Percentiles rank a stretch among this genome's conserved stretches.
Evolutionary conservation across 2,329 filamentous ascomycete genomes (phyloP).

Genomic region (Trematosphaeria pertusa): DNA sequence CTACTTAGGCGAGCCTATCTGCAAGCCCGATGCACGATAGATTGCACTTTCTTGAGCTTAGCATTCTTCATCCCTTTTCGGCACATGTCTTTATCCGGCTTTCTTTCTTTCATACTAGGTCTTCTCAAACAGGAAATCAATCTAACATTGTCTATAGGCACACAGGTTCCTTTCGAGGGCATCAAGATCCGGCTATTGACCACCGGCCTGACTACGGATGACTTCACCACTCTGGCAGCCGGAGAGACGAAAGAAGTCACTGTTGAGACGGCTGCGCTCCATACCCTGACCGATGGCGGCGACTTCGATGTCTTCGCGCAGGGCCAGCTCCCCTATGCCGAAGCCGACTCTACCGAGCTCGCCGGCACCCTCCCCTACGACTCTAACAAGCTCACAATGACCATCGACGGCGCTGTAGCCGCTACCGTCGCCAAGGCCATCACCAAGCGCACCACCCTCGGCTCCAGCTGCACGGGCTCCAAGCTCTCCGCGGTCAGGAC

Average conservation of each 20-base stretch:
- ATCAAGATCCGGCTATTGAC: constrained; percentile 60
- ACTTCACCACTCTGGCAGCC: constrained; percentile 58
- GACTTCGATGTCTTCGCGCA: constrained; percentile 63
- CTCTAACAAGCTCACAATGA: constrained; percentile 65
- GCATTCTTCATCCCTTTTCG: too few species aligned
- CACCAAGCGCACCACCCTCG: constrained; percentile 60
- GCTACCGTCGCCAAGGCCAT: constrained; percentile 55
- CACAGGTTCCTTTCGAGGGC: constrained; percentile 59
- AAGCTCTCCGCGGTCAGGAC: constrained; percentile 54
- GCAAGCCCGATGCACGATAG: too few species aligned
- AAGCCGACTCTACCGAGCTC: constrained; percentile 61
- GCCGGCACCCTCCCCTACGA: constrained; percentile 63
- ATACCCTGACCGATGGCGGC: constrained; percentile 61
- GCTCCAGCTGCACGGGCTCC: constrained; percentile 62
- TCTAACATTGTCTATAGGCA: too few species aligned
- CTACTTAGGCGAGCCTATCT: too few species aligned
- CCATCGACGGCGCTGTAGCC: constrained; percentile 64
- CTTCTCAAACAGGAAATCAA: too few species aligned
- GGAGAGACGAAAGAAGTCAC: constrained; percentile 59
- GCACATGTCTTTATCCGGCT: too few species aligned
- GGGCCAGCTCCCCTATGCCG: constrained; percentile 51
- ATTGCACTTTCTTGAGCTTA: too few species aligned
- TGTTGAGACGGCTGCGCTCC: constrained; percentile 64
- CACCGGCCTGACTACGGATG: constrained; percentile 52
- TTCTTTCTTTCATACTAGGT: too few species aligned